A percentile compares a stretch with the other conserved stretches of the same genome.
phyloP scores from a whole-genome alignment of 1,284 basidiomycete species.

The Malassezia cuniculi region DNA sequence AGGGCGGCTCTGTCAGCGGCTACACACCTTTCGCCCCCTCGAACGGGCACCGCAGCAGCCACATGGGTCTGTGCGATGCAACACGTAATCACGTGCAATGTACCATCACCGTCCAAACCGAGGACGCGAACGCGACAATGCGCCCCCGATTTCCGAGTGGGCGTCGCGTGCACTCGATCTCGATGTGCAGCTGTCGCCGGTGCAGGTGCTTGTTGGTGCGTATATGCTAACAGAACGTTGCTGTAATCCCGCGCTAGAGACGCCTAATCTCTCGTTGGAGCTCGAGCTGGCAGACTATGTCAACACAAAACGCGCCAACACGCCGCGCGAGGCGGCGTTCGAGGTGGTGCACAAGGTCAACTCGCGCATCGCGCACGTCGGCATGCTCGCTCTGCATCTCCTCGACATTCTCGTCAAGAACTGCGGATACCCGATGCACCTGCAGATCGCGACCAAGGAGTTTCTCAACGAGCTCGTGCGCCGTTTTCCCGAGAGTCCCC shows the following conservation, averaged over 20 bases:
- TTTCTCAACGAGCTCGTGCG: constrained; percentile 97
- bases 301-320: constrained; percentile 92
- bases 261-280: constrained; percentile 82
- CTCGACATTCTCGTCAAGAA: constrained; percentile 88
- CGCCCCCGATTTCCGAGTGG: constrained; percentile 25
- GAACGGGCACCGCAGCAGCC: constrained; percentile 2
- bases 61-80: constrained; percentile 1
- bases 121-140: background rate
- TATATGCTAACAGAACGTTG: constrained; percentile 53
- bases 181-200: constrained; percentile 21
- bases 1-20: constrained; percentile 1
- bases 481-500: constrained; percentile 90
- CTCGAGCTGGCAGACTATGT: constrained; percentile 86
- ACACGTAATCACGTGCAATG: background rate
- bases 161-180: constrained; percentile 28
- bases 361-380: constrained; percentile 76
- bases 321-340: constrained; percentile 81
- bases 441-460: constrained; percentile 96
- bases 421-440: constrained; percentile 90
- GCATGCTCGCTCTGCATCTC: constrained; percentile 59
- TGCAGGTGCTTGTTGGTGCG: constrained; percentile 28
- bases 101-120: background rate
- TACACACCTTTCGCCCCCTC: constrained; percentile 8
- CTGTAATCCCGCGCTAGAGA: constrained; percentile 71
- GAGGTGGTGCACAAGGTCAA: constrained; percentile 67